Percentiles rank a stretch among this genome's conserved stretches.
These are phyloP conservation scores for Phascolomyces articulosus DNA, from an alignment of 371 early-diverging fungal species.

Conservation along the genomic window DNA sequence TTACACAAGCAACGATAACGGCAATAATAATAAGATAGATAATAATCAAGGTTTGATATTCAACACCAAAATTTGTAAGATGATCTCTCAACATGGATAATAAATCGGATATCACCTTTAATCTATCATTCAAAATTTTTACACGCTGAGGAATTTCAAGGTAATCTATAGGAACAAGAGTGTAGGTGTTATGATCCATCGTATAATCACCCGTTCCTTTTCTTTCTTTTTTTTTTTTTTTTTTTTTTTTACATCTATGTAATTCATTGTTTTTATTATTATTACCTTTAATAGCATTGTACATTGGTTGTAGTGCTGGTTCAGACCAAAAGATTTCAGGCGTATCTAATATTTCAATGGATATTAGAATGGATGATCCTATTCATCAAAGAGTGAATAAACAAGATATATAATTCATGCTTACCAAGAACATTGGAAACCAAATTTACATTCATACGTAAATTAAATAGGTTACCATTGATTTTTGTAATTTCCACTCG, in stretches of 20 bases:
- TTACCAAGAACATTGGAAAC: slow-evolving; percentile 58
- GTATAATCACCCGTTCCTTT: too few relatives aligned
- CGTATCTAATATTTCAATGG: slow-evolving; percentile 33
- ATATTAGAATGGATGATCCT: neutral
- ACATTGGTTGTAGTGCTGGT: slow-evolving; percentile 56
- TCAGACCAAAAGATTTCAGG: slow-evolving; percentile 65
- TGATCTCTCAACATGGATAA: slow-evolving; percentile 86
- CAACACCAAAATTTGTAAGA: slow-evolving; percentile 63
- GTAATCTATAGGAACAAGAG: slow-evolving; percentile 38
- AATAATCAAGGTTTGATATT: slow-evolving; percentile 68
- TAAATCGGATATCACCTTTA: slow-evolving; percentile 80
- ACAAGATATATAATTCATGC: neutral
- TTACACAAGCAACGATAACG: slow-evolving; percentile 67
- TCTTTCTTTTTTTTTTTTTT: neutral
- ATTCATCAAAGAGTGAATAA: too few relatives aligned
- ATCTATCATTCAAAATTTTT: slow-evolving; percentile 83
- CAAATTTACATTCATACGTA: slow-evolving; percentile 62
- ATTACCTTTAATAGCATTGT: slow-evolving; percentile 49
- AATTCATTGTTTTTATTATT: neutral
- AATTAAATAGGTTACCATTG: slow-evolving; percentile 71
- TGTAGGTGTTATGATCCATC: neutral
- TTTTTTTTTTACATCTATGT: neutral
- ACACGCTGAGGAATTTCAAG: slow-evolving; percentile 85
- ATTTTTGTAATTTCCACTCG: slow-evolving; percentile 81
- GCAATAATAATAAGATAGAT: slow-evolving; percentile 64